A percentile compares a stretch with the other conserved stretches of the same genome.
Evolutionary conservation across 75 land plant species (phyloP).

Genomic region (Cunninghamia lanceolata): DNA sequence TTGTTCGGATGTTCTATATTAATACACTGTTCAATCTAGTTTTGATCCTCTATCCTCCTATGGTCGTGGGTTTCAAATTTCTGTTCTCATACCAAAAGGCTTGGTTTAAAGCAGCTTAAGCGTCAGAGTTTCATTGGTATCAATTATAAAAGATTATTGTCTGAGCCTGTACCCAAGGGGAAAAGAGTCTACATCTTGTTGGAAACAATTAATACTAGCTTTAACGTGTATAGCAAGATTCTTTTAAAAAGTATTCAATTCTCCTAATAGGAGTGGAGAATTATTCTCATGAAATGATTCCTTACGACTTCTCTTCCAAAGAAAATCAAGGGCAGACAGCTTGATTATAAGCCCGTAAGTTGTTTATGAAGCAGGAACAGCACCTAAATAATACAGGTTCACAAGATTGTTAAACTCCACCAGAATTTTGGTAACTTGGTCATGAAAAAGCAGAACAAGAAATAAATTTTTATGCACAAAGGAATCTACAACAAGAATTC

Average conservation of each 20-base stretch:
- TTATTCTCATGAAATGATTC: not conserved
- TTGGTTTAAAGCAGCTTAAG: not conserved
- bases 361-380: not conserved
- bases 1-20: not conserved
- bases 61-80: not conserved
- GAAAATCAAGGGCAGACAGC: not conserved
- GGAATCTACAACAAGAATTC: not conserved
- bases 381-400: not conserved
- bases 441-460: not conserved
- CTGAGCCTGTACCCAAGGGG: too few relatives aligned
- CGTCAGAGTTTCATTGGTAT: not conserved
- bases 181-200: not conserved
- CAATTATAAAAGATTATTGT: too few relatives aligned
- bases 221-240: too few relatives aligned
- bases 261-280: not conserved
- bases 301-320: not conserved
- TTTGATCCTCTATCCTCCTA: not conserved
- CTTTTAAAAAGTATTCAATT: not conserved
- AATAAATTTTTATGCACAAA: not conserved
- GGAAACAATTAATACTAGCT: not conserved
- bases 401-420: not conserved
- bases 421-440: not conserved
- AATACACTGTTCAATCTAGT: not conserved
- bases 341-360: not conserved
- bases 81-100: not conserved